Percentiles rank a stretch among this genome's conserved stretches.
These are phyloP conservation scores for Sporothrix schenckii DNA, from an alignment of 2,329 filamentous ascomycete species.

Conservation along the genomic window DNA sequence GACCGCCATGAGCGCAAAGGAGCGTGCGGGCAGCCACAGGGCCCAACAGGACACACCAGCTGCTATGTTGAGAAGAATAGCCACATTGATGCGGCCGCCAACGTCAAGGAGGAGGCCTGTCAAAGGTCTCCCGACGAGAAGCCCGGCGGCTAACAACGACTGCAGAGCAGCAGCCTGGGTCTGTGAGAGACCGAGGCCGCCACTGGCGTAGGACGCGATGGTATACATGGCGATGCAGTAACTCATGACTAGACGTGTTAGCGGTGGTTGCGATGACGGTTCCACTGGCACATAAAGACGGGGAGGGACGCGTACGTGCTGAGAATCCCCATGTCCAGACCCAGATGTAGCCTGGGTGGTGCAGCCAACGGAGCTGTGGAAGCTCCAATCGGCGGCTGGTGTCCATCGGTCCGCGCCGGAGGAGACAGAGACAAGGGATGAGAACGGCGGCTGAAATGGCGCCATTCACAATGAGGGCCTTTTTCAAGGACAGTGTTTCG, in stretches of 20 bases:
- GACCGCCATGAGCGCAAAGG: conserved; percentile 29
- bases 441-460: conserved; percentile 26
- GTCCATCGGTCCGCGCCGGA: conserved; percentile 16
- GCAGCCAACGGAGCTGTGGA: conserved; percentile 20
- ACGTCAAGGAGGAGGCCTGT: conserved; percentile 24
- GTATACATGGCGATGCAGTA: conserved; percentile 28
- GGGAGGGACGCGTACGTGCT: neutral
- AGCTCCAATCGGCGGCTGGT: neutral
- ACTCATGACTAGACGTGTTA: conserved; percentile 16
- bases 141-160: conserved; percentile 26
- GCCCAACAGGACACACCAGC: conserved; percentile 31
- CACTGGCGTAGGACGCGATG: conserved; percentile 17
- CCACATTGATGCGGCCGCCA: conserved; percentile 27
- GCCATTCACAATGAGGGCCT: conserved; percentile 26
- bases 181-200: conserved; percentile 29
- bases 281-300: neutral
- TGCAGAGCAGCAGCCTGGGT: conserved; percentile 29
- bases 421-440: conserved; percentile 14
- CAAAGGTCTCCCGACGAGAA: conserved; percentile 22
- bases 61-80: conserved; percentile 13
- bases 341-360: conserved; percentile 22
- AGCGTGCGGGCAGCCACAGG: conserved; percentile 29
- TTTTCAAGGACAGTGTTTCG: conserved; percentile 14
- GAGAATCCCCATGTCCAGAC: conserved; percentile 28
- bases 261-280: neutral